Evolutionary conservation across 2,329 filamentous ascomycete species (phyloP).

Genomic region (Paraphaeosphaeria minitans): DNA sequence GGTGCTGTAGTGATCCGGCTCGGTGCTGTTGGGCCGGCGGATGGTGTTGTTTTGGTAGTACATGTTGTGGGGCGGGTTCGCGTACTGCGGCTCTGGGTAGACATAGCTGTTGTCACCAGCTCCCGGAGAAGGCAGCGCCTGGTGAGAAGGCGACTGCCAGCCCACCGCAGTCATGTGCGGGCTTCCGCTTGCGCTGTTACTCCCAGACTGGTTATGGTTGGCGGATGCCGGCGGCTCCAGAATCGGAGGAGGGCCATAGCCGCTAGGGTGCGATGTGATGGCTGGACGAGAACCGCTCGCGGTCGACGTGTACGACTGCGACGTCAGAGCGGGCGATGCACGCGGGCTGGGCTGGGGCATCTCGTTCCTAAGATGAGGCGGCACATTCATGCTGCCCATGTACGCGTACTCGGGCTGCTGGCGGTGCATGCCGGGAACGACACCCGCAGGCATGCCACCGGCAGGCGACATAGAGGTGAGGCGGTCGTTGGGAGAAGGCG

Average conservation of each 20-base stretch:
- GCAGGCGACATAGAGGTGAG: slow-evolving; percentile 79
- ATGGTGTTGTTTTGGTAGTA: slow-evolving; percentile 76
- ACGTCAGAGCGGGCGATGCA: slow-evolving; percentile 65
- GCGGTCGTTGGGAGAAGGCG: slow-evolving; percentile 82
- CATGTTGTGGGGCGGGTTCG: slow-evolving; percentile 63
- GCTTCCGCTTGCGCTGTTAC: slow-evolving; percentile 73
- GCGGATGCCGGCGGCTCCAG: slow-evolving; percentile 80
- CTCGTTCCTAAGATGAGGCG: slow-evolving; percentile 79
- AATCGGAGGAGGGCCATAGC: slow-evolving; percentile 81
- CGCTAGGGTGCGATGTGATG: slow-evolving; percentile 83
- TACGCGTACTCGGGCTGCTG: slow-evolving; percentile 73
- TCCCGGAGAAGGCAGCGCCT: slow-evolving; percentile 72
- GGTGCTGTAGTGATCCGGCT: slow-evolving; percentile 59
- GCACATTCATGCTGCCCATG: slow-evolving; percentile 78
- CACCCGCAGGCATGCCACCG: slow-evolving; percentile 69
- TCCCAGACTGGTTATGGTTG: slow-evolving; percentile 71
- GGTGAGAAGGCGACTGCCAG: slow-evolving; percentile 85
- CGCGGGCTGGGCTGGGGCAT: slow-evolving; percentile 73
- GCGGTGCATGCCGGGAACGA: slow-evolving; percentile 71
- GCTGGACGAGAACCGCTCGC: slow-evolving; percentile 57
- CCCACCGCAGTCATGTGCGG: slow-evolving; percentile 82
- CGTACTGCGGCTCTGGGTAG: slow-evolving; percentile 75
- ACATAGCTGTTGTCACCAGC: slow-evolving; percentile 74
- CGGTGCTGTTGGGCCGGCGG: slow-evolving; percentile 75
- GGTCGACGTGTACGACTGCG: slow-evolving; percentile 66